Evolutionary conservation across 768 basidiomycete species (phyloP), one percentile per base, ranked within the genome.

Genomic region (Cystobasidium onofrii): DNA sequence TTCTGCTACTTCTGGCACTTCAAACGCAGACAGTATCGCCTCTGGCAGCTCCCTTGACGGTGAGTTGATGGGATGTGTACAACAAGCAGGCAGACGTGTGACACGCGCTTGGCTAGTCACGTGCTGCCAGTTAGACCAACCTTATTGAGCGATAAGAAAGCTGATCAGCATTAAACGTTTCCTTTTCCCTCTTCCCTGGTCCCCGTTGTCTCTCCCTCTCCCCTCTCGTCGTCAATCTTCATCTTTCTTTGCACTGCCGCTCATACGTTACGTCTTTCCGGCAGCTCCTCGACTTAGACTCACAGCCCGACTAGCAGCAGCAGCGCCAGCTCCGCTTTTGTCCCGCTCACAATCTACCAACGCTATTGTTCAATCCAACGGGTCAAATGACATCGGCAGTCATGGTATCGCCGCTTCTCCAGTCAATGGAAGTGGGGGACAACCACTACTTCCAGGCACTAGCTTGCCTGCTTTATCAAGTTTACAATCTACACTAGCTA

Each of bases 301-400:
- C 23, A 34, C 66, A 25, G 66, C 66, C 44, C n/a, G 66, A 55
- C 66, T 69, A 2, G 66, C 34, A 41, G 25, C n/a, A 20, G 66
- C 46, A 44, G 57, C 57, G 57, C 57, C 57, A 29, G 57, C 57
- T 4, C 66, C 66, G 41, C 41, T 69, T 10, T 27, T 69, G 23
- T 46, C 66, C 41, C 66, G 66, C 18, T 69, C 66, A 33, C 41
- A 46, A 15, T 69, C 66, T 34, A 46, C 44, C 15, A 44, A 69
- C 27, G 66, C 69, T 27, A 55, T 60, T 46, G 50, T 71, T 25
- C 54, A 29, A 33, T 43, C 65, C 17, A 2, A 20, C n/a, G 44
- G 27, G 23, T 9, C 25, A 27, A 27, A 6, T 60, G 23, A 27
- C 57, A 54, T 4, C 27, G n/a, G 27, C 27, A 54, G 27, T 27